Evolutionary conservation across 1,139 yeast genomes (phyloP).

Genomic region (Taphrina pruni): DNA sequence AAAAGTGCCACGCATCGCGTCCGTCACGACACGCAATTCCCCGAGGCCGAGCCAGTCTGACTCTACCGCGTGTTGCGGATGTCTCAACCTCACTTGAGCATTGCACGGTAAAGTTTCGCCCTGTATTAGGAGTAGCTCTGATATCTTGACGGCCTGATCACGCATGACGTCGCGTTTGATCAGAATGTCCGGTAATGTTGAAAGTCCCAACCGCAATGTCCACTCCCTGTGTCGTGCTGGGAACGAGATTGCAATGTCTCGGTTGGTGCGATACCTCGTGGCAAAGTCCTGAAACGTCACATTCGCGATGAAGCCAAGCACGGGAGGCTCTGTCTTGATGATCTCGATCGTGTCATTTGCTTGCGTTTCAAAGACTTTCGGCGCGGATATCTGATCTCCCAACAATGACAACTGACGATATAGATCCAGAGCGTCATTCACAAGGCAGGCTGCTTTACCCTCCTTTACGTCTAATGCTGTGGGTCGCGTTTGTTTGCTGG

Average conservation of each 20-base stretch:
- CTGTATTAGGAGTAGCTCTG: conserved; percentile 5
- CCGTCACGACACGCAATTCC: not conserved
- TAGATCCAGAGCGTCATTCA: conserved; percentile 13
- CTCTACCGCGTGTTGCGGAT: conserved; percentile 20
- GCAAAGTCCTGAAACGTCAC: conserved; percentile 19
- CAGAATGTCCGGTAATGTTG: not conserved
- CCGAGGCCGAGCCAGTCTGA: conserved; percentile 23
- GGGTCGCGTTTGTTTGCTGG: not conserved
- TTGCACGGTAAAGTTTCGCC: conserved; percentile 17
- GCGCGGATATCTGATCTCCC: not conserved
- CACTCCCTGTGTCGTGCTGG: conserved; percentile 34
- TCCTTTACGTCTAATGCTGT: conserved; percentile 7
- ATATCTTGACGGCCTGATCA: not conserved
- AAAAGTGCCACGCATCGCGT: conserved; percentile 6
- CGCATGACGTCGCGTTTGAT: not conserved
- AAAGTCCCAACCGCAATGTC: conserved; percentile 13
- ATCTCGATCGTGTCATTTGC: conserved; percentile 9
- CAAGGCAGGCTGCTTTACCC: conserved; percentile 23
- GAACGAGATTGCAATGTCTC: conserved; percentile 6
- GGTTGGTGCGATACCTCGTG: conserved; percentile 17
- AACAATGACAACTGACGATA: not conserved
- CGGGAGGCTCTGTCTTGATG: conserved; percentile 25
- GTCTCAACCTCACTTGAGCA: conserved; percentile 22
- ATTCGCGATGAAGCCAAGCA: conserved; percentile 28
- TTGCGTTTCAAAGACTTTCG: not conserved